Evolutionary conservation across 2,329 filamentous ascomycete species (phyloP).

Genomic region (Penicillium sp.): DNA sequence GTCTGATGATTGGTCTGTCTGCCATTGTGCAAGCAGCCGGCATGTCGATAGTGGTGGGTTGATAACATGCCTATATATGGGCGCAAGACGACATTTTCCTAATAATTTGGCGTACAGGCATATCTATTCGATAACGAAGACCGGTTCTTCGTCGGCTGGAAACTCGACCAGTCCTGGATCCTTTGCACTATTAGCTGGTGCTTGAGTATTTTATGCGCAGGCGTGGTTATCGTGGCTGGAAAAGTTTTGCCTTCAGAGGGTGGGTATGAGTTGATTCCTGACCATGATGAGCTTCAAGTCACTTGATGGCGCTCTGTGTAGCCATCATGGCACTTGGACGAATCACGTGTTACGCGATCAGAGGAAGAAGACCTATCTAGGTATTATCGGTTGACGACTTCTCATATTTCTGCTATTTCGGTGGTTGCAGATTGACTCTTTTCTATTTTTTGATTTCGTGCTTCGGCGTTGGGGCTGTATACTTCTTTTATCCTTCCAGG

Average conservation of each 20-base stretch:
- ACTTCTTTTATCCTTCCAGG: not conserved
- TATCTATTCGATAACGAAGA: conserved; percentile 81
- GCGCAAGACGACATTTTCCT: not conserved
- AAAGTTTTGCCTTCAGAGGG: conserved; percentile 73
- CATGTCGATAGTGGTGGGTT: conserved; percentile 78
- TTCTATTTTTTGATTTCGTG: not conserved
- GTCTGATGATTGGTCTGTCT: conserved; percentile 62
- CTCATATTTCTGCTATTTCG: not conserved
- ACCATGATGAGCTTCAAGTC: conserved; percentile 25
- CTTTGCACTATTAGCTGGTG: conserved; percentile 64
- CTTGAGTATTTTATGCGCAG: conserved; percentile 51
- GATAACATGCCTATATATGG: not conserved
- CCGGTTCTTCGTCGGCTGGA: conserved; percentile 80
- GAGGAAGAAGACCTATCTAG: not conserved
- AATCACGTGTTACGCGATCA: not conserved
- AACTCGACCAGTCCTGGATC: conserved; percentile 74
- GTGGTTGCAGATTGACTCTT: conserved; percentile 1
- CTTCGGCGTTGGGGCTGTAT: conserved; percentile 9
- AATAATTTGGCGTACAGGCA: conserved; percentile 52
- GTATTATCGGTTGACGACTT: not conserved
- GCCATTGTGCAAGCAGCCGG: conserved; percentile 69
- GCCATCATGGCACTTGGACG: not conserved
- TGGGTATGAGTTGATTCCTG: conserved; percentile 75
- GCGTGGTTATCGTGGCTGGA: conserved; percentile 64
- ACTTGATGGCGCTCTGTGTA: not conserved